Evolutionary conservation across 192 early-diverging fungal species (phyloP).

Genomic region (Coemansia sp.): DNA sequence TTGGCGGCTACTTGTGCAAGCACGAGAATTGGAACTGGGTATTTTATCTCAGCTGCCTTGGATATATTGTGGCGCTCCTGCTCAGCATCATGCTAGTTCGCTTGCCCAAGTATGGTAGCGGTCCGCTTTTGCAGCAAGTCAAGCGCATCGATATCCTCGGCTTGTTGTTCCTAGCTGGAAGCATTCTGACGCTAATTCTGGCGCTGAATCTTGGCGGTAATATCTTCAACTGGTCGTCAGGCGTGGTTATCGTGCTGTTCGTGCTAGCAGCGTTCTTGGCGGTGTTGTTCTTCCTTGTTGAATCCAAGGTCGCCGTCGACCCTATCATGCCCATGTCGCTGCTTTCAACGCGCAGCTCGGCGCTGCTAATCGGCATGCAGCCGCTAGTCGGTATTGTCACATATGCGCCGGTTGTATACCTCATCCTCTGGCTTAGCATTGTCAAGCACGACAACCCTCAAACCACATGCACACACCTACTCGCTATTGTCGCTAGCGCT

Average conservation of each 20-base stretch:
- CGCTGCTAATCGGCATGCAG: slow-evolving; percentile 25
- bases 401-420: slow-evolving; percentile 56
- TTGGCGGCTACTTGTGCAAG: slow-evolving; percentile 52
- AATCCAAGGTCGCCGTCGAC: slow-evolving; percentile 66
- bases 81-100: slow-evolving; percentile 42
- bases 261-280: slow-evolving; percentile 57
- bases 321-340: slow-evolving; percentile 45
- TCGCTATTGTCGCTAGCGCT: slow-evolving; percentile 19
- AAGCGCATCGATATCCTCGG: slow-evolving; percentile 59
- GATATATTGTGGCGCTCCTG: slow-evolving; percentile 40
- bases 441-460: slow-evolving; percentile 28
- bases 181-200: slow-evolving; percentile 55
- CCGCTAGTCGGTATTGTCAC: slow-evolving; percentile 31
- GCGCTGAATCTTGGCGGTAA: slow-evolving; percentile 65
- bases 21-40: slow-evolving; percentile 57
- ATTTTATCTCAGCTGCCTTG: slow-evolving; percentile 51
- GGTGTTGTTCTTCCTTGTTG: slow-evolving; percentile 62
- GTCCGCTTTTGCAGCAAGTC: slow-evolving; percentile 29
- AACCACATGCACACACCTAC: slow-evolving; percentile 19
- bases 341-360: slow-evolving; percentile 56
- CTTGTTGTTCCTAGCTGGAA: slow-evolving; percentile 45
- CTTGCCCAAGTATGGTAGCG: slow-evolving; percentile 8
- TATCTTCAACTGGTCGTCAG: slow-evolving; percentile 65
- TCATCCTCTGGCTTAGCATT: slow-evolving; percentile 69
- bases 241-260: slow-evolving; percentile 60